Percentiles rank a stretch among this genome's conserved stretches.
These are phyloP conservation scores for Roridomyces roridus DNA, from an alignment of 768 basidiomycete species.

Conservation along the genomic window DNA sequence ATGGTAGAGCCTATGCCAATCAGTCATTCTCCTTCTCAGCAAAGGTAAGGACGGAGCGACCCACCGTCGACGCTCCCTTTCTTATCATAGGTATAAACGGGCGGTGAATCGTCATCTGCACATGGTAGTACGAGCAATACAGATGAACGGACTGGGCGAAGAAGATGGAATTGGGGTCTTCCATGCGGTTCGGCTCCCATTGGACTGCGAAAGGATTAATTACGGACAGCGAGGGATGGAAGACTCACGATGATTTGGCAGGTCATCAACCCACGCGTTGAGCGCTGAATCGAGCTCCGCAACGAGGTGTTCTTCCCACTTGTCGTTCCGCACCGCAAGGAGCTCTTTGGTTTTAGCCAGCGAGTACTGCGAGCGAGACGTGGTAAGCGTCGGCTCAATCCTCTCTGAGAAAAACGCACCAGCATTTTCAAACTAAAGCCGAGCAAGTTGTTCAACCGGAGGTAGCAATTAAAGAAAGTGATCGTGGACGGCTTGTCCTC, in stretches of 20 bases:
- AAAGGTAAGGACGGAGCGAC: not conserved
- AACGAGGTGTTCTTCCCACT: conserved; percentile 40
- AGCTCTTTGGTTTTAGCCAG: conserved; percentile 42
- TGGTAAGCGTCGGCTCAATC: not conserved
- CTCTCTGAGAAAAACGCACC: not conserved
- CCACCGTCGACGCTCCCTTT: conserved; percentile 31
- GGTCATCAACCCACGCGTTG: conserved; percentile 50
- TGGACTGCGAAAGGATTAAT: conserved; percentile 35
- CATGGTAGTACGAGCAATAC: conserved; percentile 48
- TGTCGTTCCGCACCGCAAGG: conserved; percentile 36
- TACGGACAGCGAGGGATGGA: conserved; percentile 1
- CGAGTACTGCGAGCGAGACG: conserved; percentile 36
- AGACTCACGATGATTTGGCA: conserved; percentile 31
- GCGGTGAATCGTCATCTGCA: conserved; percentile 80
- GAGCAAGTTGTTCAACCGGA: conserved; percentile 53
- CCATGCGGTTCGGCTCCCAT: conserved; percentile 46
- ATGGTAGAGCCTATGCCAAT: not conserved
- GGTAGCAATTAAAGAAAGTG: conserved; percentile 47
- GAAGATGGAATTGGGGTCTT: conserved; percentile 42
- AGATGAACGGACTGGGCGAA: conserved; percentile 66
- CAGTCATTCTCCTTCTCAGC: too few relatives aligned
- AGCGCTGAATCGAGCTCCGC: conserved; percentile 44
- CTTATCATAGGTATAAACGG: conserved; percentile 79
- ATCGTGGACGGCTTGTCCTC: conserved; percentile 44
- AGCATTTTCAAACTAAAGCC: conserved; percentile 43